Evolutionary conservation across 2,329 filamentous ascomycete species (phyloP), one percentile per base, ranked within the genome.

Genomic region (Stemphylium beticola): DNA sequence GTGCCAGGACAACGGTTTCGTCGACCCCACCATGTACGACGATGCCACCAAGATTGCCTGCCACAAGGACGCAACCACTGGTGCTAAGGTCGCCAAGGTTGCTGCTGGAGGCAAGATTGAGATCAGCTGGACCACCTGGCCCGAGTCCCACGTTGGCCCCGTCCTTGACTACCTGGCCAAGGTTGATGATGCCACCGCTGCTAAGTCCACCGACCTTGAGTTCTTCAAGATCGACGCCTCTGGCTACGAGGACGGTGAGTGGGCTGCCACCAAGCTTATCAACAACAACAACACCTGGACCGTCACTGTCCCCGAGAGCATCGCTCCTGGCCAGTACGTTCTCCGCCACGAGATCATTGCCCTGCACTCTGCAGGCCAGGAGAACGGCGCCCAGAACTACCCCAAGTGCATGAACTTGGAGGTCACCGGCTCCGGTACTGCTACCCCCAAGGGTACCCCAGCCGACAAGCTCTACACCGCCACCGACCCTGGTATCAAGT

Each of bases 151-250:
- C 64, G 46, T 75, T 7, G 75, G 75, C 5, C 74, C 75, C 24
- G 69, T 77, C 51, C 65, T 77, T 58, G 82, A 82, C 71, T 89
- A 88, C 77, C 76, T 88, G 14, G 87, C 87, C 50, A 80, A 79
- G 63, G 61, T 62, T 11, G 84, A 81, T 18, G 80, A 85, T 70
- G 87, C 83, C 72, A 76, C 81, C 33, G 70, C 72, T 0, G 83
- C 81, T 51, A 80, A 83, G 72, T 83, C 85, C 72, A 74, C 71
- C 2, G 67, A 75, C 4, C 79, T 88, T 26, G 73, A 82, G 60
- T 88, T 83, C 73, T 84, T 87, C 81, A 89, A 89, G 80, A 87
- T 89, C 54, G 80, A 82, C 34, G 80, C 80, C 51, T 77, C 72
- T 31, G 87, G 86, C 53, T 79, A 85, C 59, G 75, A 82, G 55